These are phyloP conservation scores for Rhizomucor pusillus DNA, from an alignment of 371 early-diverging fungal genomes.

Conservation along the genomic window DNA sequence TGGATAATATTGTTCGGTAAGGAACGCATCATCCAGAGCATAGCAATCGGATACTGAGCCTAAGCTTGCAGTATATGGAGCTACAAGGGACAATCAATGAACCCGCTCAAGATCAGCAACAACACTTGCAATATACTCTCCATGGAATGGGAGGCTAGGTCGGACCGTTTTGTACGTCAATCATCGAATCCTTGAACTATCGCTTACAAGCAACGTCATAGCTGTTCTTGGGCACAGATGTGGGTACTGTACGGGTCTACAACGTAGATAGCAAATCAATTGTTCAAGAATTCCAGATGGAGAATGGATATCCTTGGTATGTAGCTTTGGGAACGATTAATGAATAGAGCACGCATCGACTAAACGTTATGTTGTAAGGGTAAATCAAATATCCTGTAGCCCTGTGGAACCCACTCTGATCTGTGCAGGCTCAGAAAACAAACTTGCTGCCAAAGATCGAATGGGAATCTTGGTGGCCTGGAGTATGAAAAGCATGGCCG, in stretches of 20 bases:
- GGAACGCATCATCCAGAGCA: neutral
- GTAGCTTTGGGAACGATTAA: neutral
- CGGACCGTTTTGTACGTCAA: slow-evolving; percentile 47
- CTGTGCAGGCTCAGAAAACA: slow-evolving; percentile 45
- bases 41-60: too few relatives aligned
- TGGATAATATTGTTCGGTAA: slow-evolving; percentile 62
- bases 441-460: slow-evolving; percentile 16
- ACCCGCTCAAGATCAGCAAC: slow-evolving; percentile 51
- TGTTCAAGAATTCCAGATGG: slow-evolving; percentile 58
- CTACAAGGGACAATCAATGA: slow-evolving; percentile 43
- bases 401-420: slow-evolving; percentile 60
- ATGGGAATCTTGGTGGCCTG: slow-evolving; percentile 52
- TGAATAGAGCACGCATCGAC: too few relatives aligned
- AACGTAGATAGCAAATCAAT: slow-evolving; percentile 57
- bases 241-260: slow-evolving; percentile 53
- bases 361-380: slow-evolving; percentile 25
- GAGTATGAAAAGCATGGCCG: slow-evolving; percentile 60
- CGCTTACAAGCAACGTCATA: slow-evolving; percentile 7
- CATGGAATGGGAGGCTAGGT: slow-evolving; percentile 62
- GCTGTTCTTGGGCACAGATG: slow-evolving; percentile 61
- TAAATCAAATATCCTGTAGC: slow-evolving; percentile 54
- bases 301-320: slow-evolving; percentile 52
- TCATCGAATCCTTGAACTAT: too few relatives aligned
- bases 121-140: slow-evolving; percentile 49
- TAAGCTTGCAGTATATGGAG: slow-evolving; percentile 46